Evolutionary conservation across 1,139 yeast species (phyloP), one percentile per base, ranked within the genome.

Genomic region (Meyerozyma guilliermondii): DNA sequence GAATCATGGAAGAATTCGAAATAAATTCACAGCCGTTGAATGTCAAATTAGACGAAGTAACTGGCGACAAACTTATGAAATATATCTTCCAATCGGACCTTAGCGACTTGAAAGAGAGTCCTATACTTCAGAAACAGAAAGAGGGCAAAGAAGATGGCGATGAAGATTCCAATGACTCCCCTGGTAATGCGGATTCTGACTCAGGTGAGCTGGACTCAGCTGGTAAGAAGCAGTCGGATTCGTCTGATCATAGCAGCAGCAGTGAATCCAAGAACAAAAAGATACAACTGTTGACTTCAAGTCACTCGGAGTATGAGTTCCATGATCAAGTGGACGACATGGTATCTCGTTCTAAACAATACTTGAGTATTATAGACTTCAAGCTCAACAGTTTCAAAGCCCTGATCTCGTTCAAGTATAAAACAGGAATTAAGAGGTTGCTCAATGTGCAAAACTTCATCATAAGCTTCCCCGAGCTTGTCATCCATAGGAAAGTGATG

Each of bases 361-460:
- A 70, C 53, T 63, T 81, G 53, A 78, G 81, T 52, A 74, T 83
- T 44, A 71, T 74, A 26, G 63, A 71, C 8, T 63, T 83, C 48
- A 63, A 59, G 18, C 53, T 83, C 16, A 66, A 68, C 42, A 68
- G 78, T 10, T 68, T 78, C 31, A 60, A 69, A 2, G 55, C 83
- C 22, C 70, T 71, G 60, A 71, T 83, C 20, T 81, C 88, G 4
- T 75, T 81, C 46, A 76, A 74, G 50, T 80, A 84, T 39, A 69
- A 68, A 39, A 62, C 57, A 33, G 88, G 89, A 0, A 67, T 74
- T 31, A 69, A 67, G 54, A 65, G 83, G 46, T 53, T 82, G 44
- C 70, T 81, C 43, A 83, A 83, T 55, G 88, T 84, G 4, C 72
- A 78, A 29, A 72, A 79, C 50, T 80, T 84, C 48, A 62, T 70